Evolutionary conservation across 805 yeast species (phyloP).

Genomic region (Candida koratica): DNA sequence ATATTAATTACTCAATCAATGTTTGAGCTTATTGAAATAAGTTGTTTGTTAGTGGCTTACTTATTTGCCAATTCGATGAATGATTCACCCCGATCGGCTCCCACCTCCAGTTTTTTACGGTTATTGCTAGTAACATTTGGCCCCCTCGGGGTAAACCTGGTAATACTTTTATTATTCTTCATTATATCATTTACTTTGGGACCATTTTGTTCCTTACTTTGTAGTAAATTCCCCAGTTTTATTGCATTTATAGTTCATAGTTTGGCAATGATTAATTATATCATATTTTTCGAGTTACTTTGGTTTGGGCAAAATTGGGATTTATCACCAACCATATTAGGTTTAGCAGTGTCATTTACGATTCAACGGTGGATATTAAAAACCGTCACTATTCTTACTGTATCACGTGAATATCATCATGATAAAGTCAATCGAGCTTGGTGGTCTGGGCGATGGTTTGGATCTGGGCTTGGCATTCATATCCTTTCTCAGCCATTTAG

Average conservation of each 20-base stretch:
- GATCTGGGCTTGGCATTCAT: conserved; percentile 59
- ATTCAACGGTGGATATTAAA: conserved; percentile 59
- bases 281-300: conserved; percentile 56
- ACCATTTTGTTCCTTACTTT: conserved; percentile 44
- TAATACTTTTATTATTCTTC: conserved; percentile 38
- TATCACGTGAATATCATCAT: conserved; percentile 61
- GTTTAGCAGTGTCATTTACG: conserved; percentile 52
- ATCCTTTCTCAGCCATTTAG: conserved; percentile 59
- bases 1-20: conserved; percentile 39
- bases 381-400: conserved; percentile 42
- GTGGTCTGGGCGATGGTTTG: conserved; percentile 69
- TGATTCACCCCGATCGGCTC: conserved; percentile 31
- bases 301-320: conserved; percentile 69
- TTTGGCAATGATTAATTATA: conserved; percentile 48
- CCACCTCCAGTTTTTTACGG: conserved; percentile 43
- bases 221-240: conserved; percentile 44
- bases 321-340: conserved; percentile 55
- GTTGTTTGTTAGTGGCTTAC: conserved; percentile 43
- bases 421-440: conserved; percentile 57
- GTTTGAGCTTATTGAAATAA: conserved; percentile 33
- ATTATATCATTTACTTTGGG: conserved; percentile 46
- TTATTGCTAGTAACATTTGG: conserved; percentile 41
- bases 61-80: conserved; percentile 53
- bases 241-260: conserved; percentile 57
- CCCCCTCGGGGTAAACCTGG: conserved; percentile 46